A percentile compares a stretch with the other conserved stretches of the same genome.
Conservation (phyloP, 2,329 filamentous ascomycete species). For the Trichoderma koningiopsis region DNA sequence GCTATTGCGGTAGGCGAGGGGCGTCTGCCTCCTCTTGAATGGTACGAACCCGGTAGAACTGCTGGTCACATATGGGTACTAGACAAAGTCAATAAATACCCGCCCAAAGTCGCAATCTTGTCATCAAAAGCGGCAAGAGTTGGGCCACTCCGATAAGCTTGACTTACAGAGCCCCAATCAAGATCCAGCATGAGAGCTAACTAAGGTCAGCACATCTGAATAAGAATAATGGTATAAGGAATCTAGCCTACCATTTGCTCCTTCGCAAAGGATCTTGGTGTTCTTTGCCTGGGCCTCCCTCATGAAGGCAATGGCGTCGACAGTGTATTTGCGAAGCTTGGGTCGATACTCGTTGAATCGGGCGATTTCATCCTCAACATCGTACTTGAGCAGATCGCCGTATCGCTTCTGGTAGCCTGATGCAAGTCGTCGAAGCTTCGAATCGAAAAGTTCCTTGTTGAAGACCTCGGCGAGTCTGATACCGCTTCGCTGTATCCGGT, state of each 20-base stretch:
- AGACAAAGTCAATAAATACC: constrained; percentile 31
- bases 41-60: constrained; percentile 31
- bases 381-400: constrained; percentile 65
- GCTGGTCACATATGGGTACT: constrained; percentile 36
- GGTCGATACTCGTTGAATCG: constrained; percentile 61
- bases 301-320: constrained; percentile 69
- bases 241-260: constrained; percentile 46
- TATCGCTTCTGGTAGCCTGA: constrained; percentile 65
- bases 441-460: constrained; percentile 65
- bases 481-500: constrained; percentile 57
- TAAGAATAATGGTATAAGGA: not conserved
- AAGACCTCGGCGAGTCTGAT: constrained; percentile 70
- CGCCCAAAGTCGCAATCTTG: not conserved
- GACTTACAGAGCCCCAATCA: constrained; percentile 24
- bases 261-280: constrained; percentile 67
- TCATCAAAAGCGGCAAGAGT: not conserved
- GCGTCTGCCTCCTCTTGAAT: not conserved
- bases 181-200: constrained; percentile 25
- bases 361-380: constrained; percentile 69
- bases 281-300: constrained; percentile 60
- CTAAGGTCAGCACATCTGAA: not conserved
- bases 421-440: constrained; percentile 64
- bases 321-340: constrained; percentile 60
- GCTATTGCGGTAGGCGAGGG: not conserved
- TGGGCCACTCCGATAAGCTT: not conserved